Conservation (phyloP, 1,284 basidiomycete species). For the Ganoderma sp. region DNA sequence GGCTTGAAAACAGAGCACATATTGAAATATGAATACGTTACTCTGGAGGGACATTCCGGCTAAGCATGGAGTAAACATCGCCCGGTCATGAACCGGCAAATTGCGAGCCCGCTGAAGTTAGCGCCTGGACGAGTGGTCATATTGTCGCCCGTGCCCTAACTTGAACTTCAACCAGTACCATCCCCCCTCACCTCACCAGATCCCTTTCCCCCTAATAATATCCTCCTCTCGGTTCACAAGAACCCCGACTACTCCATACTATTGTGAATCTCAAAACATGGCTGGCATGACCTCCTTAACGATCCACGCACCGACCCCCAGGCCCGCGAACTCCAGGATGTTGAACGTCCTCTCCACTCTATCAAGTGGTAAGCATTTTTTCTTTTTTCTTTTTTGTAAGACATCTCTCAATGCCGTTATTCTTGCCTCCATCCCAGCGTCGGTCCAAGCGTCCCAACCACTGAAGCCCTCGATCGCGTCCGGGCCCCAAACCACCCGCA, state of each 20-base stretch:
- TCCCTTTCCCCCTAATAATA: too few species aligned
- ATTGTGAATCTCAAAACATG: constrained; percentile 3
- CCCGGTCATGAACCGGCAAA: neutral
- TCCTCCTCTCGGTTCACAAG: neutral
- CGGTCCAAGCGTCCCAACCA: constrained; percentile 1
- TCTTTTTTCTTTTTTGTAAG: too few species aligned
- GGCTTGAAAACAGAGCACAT: neutral
- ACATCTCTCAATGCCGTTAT: neutral
- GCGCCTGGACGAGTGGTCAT: neutral
- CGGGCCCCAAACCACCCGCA: neutral
- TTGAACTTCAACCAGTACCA: constrained; percentile 6
- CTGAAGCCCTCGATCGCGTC: too few species aligned
- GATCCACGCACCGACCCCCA: neutral
- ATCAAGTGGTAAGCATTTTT: neutral
- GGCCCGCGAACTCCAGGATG: neutral
- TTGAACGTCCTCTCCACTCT: neutral
- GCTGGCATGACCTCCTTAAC: neutral
- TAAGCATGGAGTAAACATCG: neutral
- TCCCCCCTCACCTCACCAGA: neutral
- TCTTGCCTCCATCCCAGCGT: neutral
- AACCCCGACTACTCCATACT: too few species aligned
- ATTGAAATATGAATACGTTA: neutral
- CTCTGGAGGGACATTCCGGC: neutral
- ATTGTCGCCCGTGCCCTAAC: neutral
- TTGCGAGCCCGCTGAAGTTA: neutral